A percentile compares a stretch with the other conserved stretches of the same genome.
phyloP scores from a whole-genome alignment of 2,329 filamentous ascomycete genomes.

The Penicillium occitanis region DNA sequence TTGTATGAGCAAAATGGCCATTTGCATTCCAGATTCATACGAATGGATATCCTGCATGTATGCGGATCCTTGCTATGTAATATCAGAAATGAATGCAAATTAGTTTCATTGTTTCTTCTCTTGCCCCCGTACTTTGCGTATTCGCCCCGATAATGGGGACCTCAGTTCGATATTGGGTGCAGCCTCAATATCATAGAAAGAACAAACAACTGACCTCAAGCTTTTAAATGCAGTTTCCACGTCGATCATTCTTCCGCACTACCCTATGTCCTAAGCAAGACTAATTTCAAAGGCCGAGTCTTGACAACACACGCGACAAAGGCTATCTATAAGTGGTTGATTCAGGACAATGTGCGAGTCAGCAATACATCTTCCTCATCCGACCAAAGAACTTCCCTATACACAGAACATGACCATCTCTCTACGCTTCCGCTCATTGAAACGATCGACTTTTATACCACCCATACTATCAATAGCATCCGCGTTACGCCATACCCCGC shows the following conservation, averaged over 20 bases:
- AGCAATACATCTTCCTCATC: conserved; percentile 66
- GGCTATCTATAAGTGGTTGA: conserved; percentile 99
- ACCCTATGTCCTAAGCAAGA: conserved; percentile 95
- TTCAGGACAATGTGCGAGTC: conserved; percentile 93
- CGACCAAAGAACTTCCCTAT: conserved; percentile 67
- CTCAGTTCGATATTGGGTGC: background rate
- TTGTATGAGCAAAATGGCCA: conserved; percentile 18
- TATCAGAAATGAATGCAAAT: conserved; percentile 39
- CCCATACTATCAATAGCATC: conserved; percentile 94
- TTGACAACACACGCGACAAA: conserved; percentile 99
- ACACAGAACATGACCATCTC: conserved; percentile 92
- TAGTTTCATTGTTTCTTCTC: conserved; percentile 19
- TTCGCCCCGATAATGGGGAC: conserved; percentile 9
- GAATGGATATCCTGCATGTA: background rate
- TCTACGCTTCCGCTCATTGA: conserved; percentile 93
- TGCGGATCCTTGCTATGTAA: conserved; percentile 29
- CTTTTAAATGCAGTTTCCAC: conserved; percentile 71
- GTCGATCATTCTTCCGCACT: conserved; percentile 98
- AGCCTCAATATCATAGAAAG: background rate
- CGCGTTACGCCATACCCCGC: conserved; percentile 96
- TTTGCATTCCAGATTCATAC: conserved; percentile 14
- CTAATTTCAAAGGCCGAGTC: conserved; percentile 92
- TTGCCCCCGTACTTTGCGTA: conserved; percentile 28
- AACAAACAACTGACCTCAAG: conserved; percentile 30
- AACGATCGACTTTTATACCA: conserved; percentile 97